These are phyloP conservation scores for Colletotrichum zoysiae DNA, from an alignment of 2,329 filamentous ascomycete genomes.

Conservation along the genomic window DNA sequence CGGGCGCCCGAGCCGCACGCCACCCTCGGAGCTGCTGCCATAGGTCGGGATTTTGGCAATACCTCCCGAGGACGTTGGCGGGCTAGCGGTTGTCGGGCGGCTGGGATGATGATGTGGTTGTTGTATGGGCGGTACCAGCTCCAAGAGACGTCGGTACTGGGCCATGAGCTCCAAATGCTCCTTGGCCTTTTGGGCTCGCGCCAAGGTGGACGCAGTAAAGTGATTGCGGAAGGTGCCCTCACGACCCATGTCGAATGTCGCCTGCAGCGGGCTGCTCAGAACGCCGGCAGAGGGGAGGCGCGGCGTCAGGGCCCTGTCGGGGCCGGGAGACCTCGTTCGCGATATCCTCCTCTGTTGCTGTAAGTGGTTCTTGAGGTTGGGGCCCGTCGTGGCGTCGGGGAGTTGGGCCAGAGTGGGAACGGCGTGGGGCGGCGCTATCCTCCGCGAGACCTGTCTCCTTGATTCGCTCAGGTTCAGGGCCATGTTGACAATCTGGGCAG, in stretches of 20 bases:
- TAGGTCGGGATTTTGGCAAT: conserved; percentile 44
- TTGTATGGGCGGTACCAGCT: conserved; percentile 81
- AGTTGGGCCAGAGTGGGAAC: conserved; percentile 65
- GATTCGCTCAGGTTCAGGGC: conserved; percentile 90
- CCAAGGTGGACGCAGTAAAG: conserved; percentile 84
- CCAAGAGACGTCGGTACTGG: conserved; percentile 85
- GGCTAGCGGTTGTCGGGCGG: conserved; percentile 56
- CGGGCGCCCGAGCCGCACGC: conserved; percentile 68
- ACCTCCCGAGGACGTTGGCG: conserved; percentile 57
- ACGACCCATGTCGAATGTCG: conserved; percentile 57
- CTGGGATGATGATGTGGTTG: conserved; percentile 56
- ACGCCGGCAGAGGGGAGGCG: conserved; percentile 57
- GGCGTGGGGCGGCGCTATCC: conserved; percentile 64
- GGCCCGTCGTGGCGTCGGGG: conserved; percentile 65
- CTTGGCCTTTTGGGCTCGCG: conserved; percentile 86
- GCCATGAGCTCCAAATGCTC: conserved; percentile 87
- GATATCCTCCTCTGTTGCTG: conserved; percentile 77
- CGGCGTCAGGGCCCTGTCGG: conserved; percentile 57
- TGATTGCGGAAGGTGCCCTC: conserved; percentile 69
- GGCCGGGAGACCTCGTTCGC: conserved; percentile 71
- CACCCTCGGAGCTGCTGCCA: conserved; percentile 52
- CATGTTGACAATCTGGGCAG: conserved; percentile 92
- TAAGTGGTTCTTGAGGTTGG: conserved; percentile 76
- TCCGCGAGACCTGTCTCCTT: conserved; percentile 72
- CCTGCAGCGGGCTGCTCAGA: conserved; percentile 60